Percentiles rank a stretch among this genome's conserved stretches.
Evolutionary conservation across 163 green algal genomes (phyloP).

Genomic region (Scenedesmus sp.): DNA sequence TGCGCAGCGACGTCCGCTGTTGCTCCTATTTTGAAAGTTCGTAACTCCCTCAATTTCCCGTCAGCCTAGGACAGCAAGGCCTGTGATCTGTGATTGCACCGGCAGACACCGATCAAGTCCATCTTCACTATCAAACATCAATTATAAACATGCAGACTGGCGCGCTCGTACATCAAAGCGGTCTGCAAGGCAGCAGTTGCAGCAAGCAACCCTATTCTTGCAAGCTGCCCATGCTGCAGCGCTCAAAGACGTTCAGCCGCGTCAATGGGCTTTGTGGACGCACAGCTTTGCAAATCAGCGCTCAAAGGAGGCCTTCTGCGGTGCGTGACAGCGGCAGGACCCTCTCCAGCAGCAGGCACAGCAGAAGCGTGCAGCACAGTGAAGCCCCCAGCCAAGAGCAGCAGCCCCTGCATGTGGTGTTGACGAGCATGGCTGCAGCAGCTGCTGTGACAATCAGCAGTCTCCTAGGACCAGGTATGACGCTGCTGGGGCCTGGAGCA

Average conservation of each 20-base stretch:
- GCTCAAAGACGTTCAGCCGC: not conserved
- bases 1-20: not conserved
- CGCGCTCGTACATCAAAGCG: not conserved
- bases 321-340: not conserved
- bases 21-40: not conserved
- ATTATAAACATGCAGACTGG: not conserved
- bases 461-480: not conserved
- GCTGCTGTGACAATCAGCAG: slow-evolving; percentile 33
- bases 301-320: not conserved
- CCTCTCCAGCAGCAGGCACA: not conserved
- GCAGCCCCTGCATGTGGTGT: not conserved
- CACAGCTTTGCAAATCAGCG: not conserved
- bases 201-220: not conserved
- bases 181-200: not conserved
- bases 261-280: not conserved
- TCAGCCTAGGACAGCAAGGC: not conserved
- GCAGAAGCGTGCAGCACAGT: not conserved
- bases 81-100: not conserved
- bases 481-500: not conserved
- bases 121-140: not conserved
- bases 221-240: not conserved
- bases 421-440: slow-evolving; percentile 16
- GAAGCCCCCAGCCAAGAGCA: not conserved
- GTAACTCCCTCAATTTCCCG: slow-evolving; percentile 11
- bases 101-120: not conserved